Percentiles rank a stretch among this genome's conserved stretches.
Conservation (phyloP, 2,329 filamentous ascomycete genomes). For the Pyrenochaeta sp. region DNA sequence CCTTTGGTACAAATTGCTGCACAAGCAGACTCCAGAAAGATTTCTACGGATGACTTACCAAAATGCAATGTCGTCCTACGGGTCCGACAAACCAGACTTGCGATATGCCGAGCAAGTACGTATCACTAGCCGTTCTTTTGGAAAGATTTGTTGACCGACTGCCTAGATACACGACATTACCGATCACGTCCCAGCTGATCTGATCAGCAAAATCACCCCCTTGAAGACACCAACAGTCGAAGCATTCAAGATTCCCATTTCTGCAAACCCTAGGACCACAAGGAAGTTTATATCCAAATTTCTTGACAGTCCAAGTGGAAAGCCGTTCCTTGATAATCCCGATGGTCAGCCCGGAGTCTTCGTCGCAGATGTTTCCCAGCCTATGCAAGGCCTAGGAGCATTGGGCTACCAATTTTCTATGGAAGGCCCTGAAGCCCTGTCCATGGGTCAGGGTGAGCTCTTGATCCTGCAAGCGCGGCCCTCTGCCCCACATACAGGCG, state of each 20-base stretch:
- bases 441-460: conserved; percentile 72
- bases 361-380: conserved; percentile 74
- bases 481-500: conserved; percentile 70
- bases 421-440: conserved; percentile 60
- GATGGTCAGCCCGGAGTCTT: conserved; percentile 83
- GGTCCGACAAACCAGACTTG: conserved; percentile 91
- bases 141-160: too few species aligned
- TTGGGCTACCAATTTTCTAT: conserved; percentile 77
- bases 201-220: conserved; percentile 77
- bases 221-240: conserved; percentile 76
- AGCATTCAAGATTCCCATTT: conserved; percentile 71
- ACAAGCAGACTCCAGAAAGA: conserved; percentile 50
- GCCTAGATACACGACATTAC: conserved; percentile 74
- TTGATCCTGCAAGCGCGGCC: conserved; percentile 82
- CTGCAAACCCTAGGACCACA: conserved; percentile 61
- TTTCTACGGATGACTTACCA: conserved; percentile 74
- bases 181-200: conserved; percentile 66
- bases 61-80: conserved; percentile 79
- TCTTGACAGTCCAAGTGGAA: conserved; percentile 69
- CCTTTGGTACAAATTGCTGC: conserved; percentile 62
- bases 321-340: conserved; percentile 69
- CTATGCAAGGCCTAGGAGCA: conserved; percentile 77
- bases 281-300: conserved; percentile 71
- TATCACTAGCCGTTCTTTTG: too few species aligned
- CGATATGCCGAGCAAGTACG: conserved; percentile 73